phyloP scores from a whole-genome alignment of 2,329 filamentous ascomycete species.

The Hypoxylon sp. region DNA sequence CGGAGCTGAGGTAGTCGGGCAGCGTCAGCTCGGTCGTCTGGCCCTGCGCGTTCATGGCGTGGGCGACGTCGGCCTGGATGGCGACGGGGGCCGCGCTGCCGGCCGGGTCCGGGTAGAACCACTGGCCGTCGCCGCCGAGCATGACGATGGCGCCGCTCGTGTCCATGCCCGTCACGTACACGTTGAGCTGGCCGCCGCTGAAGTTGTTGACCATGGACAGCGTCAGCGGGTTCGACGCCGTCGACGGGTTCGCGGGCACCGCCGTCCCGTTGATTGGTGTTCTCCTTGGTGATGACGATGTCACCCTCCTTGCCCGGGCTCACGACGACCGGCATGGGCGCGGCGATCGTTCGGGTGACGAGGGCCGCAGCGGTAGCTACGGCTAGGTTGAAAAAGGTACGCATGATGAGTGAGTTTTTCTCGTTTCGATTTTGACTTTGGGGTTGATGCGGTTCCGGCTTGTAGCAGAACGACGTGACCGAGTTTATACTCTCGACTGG shows the following conservation, averaged over 20 bases:
- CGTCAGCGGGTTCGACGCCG: constrained; percentile 32
- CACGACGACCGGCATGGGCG: constrained; percentile 45
- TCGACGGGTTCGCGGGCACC: neutral
- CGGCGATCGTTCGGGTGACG: constrained; percentile 44
- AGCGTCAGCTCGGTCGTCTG: constrained; percentile 50
- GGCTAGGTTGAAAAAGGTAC: constrained; percentile 39
- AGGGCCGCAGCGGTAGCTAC: constrained; percentile 38
- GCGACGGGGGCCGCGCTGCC: constrained; percentile 44
- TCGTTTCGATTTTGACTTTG: too few species aligned
- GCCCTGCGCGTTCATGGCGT: constrained; percentile 49
- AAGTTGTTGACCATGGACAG: constrained; percentile 52
- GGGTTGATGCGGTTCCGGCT: too few species aligned
- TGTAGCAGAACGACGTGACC: constrained; percentile 13
- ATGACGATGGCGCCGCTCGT: constrained; percentile 48
- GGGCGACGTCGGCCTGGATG: constrained; percentile 47
- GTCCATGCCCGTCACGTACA: constrained; percentile 54
- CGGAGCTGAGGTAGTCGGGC: constrained; percentile 51
- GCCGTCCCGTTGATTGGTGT: constrained; percentile 52
- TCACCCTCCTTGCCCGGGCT: constrained; percentile 44
- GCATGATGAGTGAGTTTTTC: constrained; percentile 33
- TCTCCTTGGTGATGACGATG: constrained; percentile 49
- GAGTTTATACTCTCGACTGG: constrained; percentile 20
- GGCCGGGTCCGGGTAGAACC: constrained; percentile 50
- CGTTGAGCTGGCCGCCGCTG: constrained; percentile 46
- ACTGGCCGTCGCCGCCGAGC: constrained; percentile 49